Percentiles rank a stretch among this genome's conserved stretches.
Conservation (phyloP, 2,329 filamentous ascomycete genomes). For the Leptographium procerum region DNA sequence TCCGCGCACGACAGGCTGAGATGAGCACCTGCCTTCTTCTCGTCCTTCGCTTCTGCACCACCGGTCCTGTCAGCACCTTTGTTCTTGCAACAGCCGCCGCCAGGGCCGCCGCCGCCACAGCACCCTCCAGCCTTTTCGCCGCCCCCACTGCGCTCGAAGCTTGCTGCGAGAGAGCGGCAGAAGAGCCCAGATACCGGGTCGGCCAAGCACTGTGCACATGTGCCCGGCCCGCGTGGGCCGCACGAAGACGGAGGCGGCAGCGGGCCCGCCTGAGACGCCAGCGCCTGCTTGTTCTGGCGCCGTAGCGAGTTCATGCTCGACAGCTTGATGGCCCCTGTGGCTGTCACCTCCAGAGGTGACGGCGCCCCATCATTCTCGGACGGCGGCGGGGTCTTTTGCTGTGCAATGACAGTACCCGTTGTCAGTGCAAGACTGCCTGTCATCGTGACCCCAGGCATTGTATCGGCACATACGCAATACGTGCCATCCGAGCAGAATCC, state of each 20-base stretch:
- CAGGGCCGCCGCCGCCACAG: conserved; percentile 51
- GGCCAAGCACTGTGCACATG: conserved; percentile 64
- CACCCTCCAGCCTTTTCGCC: conserved; percentile 25
- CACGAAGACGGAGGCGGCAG: conserved; percentile 27
- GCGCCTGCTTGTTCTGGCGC: conserved; percentile 16
- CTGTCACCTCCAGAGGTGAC: conserved; percentile 46
- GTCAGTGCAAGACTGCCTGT: conserved; percentile 25
- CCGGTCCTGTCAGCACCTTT: conserved; percentile 14
- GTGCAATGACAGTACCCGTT: conserved; percentile 19
- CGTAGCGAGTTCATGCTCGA: conserved; percentile 29
- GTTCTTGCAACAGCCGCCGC: conserved; percentile 55
- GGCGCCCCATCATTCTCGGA: conserved; percentile 50
- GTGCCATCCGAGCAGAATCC: conserved; percentile 77
- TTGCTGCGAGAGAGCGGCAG: conserved; percentile 69
- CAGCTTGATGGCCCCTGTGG: conserved; percentile 49
- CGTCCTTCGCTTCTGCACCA: conserved; percentile 1
- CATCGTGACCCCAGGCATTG: conserved; percentile 18
- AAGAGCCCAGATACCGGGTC: conserved; percentile 75
- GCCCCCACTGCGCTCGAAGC: conserved; percentile 28
- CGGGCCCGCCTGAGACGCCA: background rate
- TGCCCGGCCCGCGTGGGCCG: conserved; percentile 61
- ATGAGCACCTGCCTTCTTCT: conserved; percentile 14
- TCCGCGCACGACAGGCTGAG: conserved; percentile 61
- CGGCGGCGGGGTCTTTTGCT: conserved; percentile 46
- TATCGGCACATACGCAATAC: conserved; percentile 70